Base-by-base conservation (phyloP, 2,329 filamentous ascomycete species). In the Arthrobotrys entomopaga region DNA sequence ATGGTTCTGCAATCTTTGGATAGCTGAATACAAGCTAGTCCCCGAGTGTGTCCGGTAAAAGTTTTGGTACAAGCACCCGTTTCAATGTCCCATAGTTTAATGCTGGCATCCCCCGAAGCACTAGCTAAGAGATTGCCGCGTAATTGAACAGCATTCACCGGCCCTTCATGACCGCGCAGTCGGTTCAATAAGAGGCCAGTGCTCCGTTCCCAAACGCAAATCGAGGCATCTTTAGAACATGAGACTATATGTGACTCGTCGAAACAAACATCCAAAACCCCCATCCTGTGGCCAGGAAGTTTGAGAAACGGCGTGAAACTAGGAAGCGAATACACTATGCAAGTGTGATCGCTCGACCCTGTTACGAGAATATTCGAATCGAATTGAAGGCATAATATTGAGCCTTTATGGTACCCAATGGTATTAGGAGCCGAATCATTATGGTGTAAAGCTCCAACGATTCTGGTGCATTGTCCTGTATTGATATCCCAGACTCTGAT, bases 401-500 rank as follows among this genome's bases (percentile, higher is more conserved):
- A 97, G 1, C 93, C 93, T 77, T 91, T 90, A 83, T 99, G 95
- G 81, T 93, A 92, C 81, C 78, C 10, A 53, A 84, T 82, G 19
- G 84, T 80, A 65, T 80, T 81, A 65, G 80, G 80, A 19, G 78
- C 83, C 1, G 84, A 83, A 13, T 84, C 83, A 20, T 86, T 84
- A 29, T 88, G 86, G 76, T 76, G 87, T 0, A 88, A 88, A 0
- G 93, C 91, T 3, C 86, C 85, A 78, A 99, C 94, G 53, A 98
- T 87, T 72, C 94, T 89, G 60, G 88, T 86, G 81, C 95, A 99
- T 77, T 91, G 86, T 80, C 92, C 90, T 8, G 91, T 96, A 78
- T 91, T 89, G 84, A 97, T 91, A 81, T 98, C 92, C 95, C 95
- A 99, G 34, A 99, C 88, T 58, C 95, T 91, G 78, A 99, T 95